Base-by-base conservation (phyloP, 768 basidiomycete genomes). In the Paxillus ammoniavirescens region DNA sequence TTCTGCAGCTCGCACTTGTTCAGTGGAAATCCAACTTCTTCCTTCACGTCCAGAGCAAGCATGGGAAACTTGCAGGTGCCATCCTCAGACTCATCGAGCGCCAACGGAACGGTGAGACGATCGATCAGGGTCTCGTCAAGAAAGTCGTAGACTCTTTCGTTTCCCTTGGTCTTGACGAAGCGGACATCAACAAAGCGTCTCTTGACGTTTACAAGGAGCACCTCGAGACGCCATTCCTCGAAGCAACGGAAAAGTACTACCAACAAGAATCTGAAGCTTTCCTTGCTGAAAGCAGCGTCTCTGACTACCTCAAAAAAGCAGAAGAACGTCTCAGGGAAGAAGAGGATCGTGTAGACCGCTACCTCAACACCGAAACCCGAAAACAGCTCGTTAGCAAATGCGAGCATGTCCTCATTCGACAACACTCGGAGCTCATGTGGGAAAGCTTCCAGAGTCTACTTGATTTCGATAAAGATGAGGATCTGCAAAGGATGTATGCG, bases 21-120 rank as follows among this genome's bases (percentile, higher is more conserved):
- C 92, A 96, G 73, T 99, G 97, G 97, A 96, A 89, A 66, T 77
- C 80, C 56, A 87, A 94, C 71, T 86, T 98, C 59, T 98, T 98
- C 76, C 72, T 85, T 42, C 87, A 87, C 47, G 81, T 96, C n/a
- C 94, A 96, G 72, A 78, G 78, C 65, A 91, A 85, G 62, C 78
- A 88, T 57, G 77, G 80, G 54, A 93, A 93, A 72, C 79, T 98
- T 15, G 92, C 93, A 0, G 82, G 83, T 55, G 94, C 95, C 8
- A 82, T 98, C 43, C 80, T 98, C 42, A 82, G 87, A 50, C 78
- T 98, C 47, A 93, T 99, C 62, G 95, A 98, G 73, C 82, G 82
- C 38, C 95, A 98, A 71, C 79, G 97, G 60, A 92, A 98, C 64
- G 97, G 97, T 36, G 92, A 97, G 64, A 84, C 82, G 18, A 93